Evolutionary conservation across 139 green algal genomes (phyloP).

Genomic region (Picochlorum costavermella): DNA sequence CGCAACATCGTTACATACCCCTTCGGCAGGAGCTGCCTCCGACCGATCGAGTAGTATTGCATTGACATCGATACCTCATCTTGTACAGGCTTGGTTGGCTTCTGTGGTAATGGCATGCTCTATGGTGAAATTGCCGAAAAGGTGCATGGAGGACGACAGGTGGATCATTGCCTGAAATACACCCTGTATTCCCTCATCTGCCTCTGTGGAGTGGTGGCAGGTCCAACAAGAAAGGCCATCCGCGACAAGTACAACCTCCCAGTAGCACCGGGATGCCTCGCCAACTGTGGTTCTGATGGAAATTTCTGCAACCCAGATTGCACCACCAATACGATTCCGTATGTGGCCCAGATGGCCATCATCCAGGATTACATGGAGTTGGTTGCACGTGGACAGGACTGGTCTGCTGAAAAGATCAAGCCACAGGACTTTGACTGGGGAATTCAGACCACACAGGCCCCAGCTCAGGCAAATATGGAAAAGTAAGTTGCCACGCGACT

Average conservation of each 20-base stretch:
- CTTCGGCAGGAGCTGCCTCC: too few relatives aligned
- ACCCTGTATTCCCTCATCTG: conserved; percentile 7
- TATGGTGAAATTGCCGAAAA: conserved; percentile 6
- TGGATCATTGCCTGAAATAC: conserved; percentile 11
- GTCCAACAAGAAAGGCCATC: conserved; percentile 7
- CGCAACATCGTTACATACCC: too few relatives aligned
- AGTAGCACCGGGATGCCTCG: background rate
- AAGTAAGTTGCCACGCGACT: conserved; percentile 1
- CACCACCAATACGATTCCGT: conserved; percentile 11
- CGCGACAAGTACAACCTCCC: conserved; percentile 6
- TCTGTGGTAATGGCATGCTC: conserved; percentile 5
- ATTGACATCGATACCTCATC: background rate
- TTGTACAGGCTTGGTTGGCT: conserved; percentile 11
- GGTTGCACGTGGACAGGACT: background rate
- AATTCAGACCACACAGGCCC: conserved; percentile 1
- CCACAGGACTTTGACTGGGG: conserved; percentile 8
- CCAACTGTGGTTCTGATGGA: background rate
- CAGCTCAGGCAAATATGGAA: conserved; percentile 1
- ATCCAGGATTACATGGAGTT: conserved; percentile 5
- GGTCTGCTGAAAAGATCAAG: background rate
- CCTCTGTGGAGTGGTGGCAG: conserved; percentile 7
- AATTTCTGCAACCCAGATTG: conserved; percentile 8
- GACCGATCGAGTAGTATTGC: too few relatives aligned
- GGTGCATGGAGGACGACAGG: conserved; percentile 1
- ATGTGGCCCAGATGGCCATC: background rate